Base-by-base conservation (phyloP, 1,139 yeast genomes). In the Kodamaea sp. region DNA sequence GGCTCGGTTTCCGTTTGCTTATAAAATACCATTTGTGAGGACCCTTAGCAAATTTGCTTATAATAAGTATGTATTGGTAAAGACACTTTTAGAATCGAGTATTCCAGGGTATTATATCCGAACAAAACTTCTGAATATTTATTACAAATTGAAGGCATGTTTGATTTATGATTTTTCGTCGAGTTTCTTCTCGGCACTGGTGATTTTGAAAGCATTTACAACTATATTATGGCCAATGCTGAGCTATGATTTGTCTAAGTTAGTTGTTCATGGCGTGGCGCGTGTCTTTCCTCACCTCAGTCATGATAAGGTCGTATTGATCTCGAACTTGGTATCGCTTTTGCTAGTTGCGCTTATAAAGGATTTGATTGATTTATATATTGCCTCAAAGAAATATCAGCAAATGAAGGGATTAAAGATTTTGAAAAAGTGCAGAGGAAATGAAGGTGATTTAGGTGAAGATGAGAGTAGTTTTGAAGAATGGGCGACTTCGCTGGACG, bases 321-420 rank as follows among this genome's bases (percentile, higher is more conserved):
- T 73, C n/a, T 57, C 75, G 27, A 77, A 75, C 45, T 40, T 75
- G 23, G 30, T 70, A 2, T 79, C 78, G 1, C 67, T 77, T 44
- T 47, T 59, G 7, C 40, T 54, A 2, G 70, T 67, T 1, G 70
- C 66, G 1, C 30, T 73, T 2, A 30, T 57, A 6, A 70, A 74
- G 37, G 81, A 76, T 44, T 36, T 62, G 23, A 43, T 52, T 10
- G 67, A 67, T 38, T 49, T 67, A 26, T 64, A 55, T 41, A 41
- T 70, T 38, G 54, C 63, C 28, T 48, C 49, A 36, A 57, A 55
- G 37, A 65, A 64, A 26, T 54, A 55, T 3, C 42, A 40, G 22
- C 60, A 55, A 36, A 12, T 31, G 20, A 15, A 15, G 28, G 28
- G 28, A 26, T 26, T 26, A 9, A 26, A 15, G 20, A 15, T 15